phyloP scores from a whole-genome alignment of 306 rosid genomes.

The Luffa acutangula region DNA sequence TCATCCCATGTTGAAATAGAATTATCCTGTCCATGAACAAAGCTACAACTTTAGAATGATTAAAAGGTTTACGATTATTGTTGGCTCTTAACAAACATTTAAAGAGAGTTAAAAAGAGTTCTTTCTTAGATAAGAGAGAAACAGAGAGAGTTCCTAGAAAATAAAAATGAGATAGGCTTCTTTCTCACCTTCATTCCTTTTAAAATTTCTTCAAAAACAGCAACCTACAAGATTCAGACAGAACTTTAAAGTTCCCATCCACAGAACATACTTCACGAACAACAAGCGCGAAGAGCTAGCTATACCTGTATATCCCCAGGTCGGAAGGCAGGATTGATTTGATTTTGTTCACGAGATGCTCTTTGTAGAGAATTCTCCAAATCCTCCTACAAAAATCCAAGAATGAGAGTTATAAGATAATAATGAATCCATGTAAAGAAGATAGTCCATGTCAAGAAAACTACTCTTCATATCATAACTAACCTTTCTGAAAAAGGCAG shows the following conservation, averaged over 20 bases:
- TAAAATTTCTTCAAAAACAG: conserved; percentile 74
- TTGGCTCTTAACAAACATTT: background rate
- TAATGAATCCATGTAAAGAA: conserved; percentile 4
- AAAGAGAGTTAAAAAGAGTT: background rate
- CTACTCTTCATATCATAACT: conserved; percentile 14
- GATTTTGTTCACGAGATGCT: conserved; percentile 61
- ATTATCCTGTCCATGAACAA: conserved; percentile 44
- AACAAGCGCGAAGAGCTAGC: background rate
- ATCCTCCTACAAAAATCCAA: conserved; percentile 57
- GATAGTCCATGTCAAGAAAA: background rate
- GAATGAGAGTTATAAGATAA: background rate
- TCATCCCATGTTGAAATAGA: conserved; percentile 58
- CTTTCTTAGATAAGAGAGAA: background rate
- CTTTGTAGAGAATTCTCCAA: conserved; percentile 54
- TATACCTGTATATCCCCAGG: conserved; percentile 78
- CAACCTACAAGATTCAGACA: conserved; percentile 44
- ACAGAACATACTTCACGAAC: conserved; percentile 9
- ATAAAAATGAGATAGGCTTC: background rate
- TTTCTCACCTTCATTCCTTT: conserved; percentile 82
- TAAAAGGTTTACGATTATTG: background rate
- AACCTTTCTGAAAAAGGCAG: conserved; percentile 89
- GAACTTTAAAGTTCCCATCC: conserved; percentile 10
- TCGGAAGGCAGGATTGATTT: conserved; percentile 42
- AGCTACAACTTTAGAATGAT: background rate
- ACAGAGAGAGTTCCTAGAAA: background rate